These are phyloP conservation scores for Penicillium verhagenii DNA, from an alignment of 495 filamentous ascomycete species.

Conservation along the genomic window DNA sequence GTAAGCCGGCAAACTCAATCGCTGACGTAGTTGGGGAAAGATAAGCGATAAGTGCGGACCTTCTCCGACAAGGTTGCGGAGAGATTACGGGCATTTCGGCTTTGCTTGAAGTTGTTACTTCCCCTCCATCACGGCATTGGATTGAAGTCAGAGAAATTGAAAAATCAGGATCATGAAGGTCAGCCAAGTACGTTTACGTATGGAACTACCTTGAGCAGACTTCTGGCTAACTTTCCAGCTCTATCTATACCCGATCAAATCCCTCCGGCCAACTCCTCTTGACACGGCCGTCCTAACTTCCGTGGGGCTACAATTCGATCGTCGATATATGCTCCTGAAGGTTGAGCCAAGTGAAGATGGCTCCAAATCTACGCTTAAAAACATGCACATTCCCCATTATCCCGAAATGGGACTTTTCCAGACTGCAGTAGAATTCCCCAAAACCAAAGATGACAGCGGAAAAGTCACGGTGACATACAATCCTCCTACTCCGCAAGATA, in stretches of 20 bases:
- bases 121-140: no score
- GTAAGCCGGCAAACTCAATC: not conserved
- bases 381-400: conserved; percentile 67
- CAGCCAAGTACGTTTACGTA: conserved; percentile 42
- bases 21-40: conserved; percentile 1
- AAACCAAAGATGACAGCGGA: conserved; percentile 23
- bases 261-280: conserved; percentile 64
- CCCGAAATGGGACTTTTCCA: conserved; percentile 68
- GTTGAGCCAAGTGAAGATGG: conserved; percentile 35
- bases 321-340: conserved; percentile 74
- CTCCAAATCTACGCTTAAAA: conserved; percentile 39
- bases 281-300: conserved; percentile 53
- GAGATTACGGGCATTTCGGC: not conserved
- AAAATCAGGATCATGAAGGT: conserved; percentile 26
- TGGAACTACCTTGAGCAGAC: not conserved
- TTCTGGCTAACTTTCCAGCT: conserved; percentile 49
- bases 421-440: conserved; percentile 50
- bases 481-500: conserved; percentile 24
- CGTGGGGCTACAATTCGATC: conserved; percentile 74
- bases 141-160: no score
- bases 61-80: not conserved
- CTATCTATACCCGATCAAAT: conserved; percentile 89
- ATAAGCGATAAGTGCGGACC: conserved; percentile 7
- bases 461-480: conserved; percentile 58
- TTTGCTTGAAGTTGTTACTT: not conserved